Base-by-base conservation (phyloP, 345 rosid species). In the Populus tremula region DNA sequence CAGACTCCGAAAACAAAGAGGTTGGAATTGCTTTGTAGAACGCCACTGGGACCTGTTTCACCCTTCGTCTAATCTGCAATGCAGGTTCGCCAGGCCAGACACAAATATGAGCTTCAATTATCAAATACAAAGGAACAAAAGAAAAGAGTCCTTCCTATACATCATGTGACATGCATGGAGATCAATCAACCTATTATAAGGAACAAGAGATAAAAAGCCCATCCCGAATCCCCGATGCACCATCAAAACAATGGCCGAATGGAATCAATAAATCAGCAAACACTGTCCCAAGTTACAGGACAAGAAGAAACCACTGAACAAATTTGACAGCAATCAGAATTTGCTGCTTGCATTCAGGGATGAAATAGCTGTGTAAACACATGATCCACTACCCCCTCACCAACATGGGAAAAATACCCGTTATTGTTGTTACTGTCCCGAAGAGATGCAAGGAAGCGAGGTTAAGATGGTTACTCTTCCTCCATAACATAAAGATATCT, bases 21-120 rank as follows among this genome's bases (percentile, higher is more conserved):
- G 94, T 72, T 16, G 98, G 96, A 7, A 84, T 83, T 59, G 85
- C 62, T 76, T 82, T 91, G 78, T 92, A 92, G 80, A 91, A 90
- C 7, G 97, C 97, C 83, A 92, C 80, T 7, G 99, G 96, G 36
- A 93, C 97, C 83, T 96, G 96, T 79, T 96, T 96, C 21, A 96
- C 93, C 75, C 96, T 90, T 84, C 98, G 77, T 23, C 93, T 84
- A 69, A 89, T 87, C 97, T 93, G 94, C 77, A 54, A 53, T 65
- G 21, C 6, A 33, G 56, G 20, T 11, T 54, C 39, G 75, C 45
- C 75, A 33, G 36, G 36, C 36, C 5, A 62, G 8, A 6, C 45
- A 71, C 41, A 20, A 54, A 27, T 8, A 38, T 29, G 47, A 39
- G 3, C 56, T 21, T 21, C 18, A 59, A 41, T n/a, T 17, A 20